Base-by-base conservation (phyloP, 176 grass and related monocot genomes). In the Rhynchospora tenuis region DNA sequence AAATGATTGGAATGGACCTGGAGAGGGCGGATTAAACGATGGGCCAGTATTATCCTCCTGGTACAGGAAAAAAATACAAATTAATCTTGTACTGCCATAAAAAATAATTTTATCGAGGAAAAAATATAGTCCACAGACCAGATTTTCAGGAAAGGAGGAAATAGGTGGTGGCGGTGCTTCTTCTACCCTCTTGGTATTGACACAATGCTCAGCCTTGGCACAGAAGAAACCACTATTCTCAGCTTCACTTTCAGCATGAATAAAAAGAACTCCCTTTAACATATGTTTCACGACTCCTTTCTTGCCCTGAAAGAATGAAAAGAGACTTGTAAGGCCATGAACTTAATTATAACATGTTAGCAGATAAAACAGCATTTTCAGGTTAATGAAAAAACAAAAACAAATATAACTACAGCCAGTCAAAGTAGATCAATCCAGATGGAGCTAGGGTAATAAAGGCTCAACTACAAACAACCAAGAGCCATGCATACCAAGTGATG, bases 211-310 rank as follows among this genome's bases (percentile, higher is more conserved):
- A 0, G 91, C 90, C 79, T 95, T 92, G 31, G 88, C 93, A 90
- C 93, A 93, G 84, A 92, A 99, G 84, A 89, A 95, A 46, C 89
- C 93, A 77, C 56, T 86, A 89, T 93, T 95, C 33, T 95, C 88
- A 52, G 83, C 89, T 90, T 95, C 96, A 46, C 82, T 87, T 87
- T 93, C 89, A 89, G 87, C 87, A 87, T 85, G 85, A 47, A 99
- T 90, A 72, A 99, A 99, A n/a, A 99, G 86, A 85, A 85, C 87
- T 66, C 96, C 96, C 80, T 87, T 89, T 71, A 91, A 99, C 89
- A 99, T 81, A 88, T 99, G 96, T 78, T 93, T 99, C 64, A 99
- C 91, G 57, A 90, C 83, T 78, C 96, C 96, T 93, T 93, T 73
- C 81, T 91, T 99, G 64, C 88, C 96, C 96, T 99, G 93, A 48